phyloP scores from a whole-genome alignment of 768 basidiomycete genomes.

The Cystobasidium tubakii region DNA sequence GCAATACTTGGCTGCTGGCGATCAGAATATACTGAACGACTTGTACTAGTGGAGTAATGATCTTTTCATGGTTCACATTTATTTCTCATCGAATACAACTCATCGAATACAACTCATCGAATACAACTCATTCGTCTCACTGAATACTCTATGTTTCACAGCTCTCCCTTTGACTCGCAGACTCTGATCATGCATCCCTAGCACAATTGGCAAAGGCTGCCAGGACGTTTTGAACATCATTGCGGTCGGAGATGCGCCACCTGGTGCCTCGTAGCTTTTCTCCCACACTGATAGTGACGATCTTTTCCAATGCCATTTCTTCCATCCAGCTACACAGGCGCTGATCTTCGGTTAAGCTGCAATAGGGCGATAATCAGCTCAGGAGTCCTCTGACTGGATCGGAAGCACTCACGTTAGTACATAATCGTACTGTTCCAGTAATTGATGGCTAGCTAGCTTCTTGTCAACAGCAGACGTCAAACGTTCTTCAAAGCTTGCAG shows the following conservation, averaged over 20 bases:
- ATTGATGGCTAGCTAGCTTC: slow-evolving; percentile 8
- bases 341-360: slow-evolving; percentile 28
- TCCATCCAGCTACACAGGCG: slow-evolving; percentile 29
- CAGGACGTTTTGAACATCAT: background rate
- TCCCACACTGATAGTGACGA: slow-evolving; percentile 27
- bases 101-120: too few species aligned
- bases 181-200: too few species aligned
- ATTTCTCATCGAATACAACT: too few species aligned
- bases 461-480: background rate
- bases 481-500: background rate
- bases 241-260: background rate
- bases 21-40: slow-evolving; percentile 4
- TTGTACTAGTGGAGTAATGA: background rate
- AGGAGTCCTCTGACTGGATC: too few species aligned
- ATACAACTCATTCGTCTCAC: too few species aligned
- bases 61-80: too few species aligned
- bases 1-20: background rate
- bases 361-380: background rate
- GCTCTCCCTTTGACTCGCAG: too few species aligned
- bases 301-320: slow-evolving; percentile 30
- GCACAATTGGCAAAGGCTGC: slow-evolving; percentile 11
- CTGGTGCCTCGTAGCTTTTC: slow-evolving; percentile 13
- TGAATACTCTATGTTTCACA: too few species aligned
- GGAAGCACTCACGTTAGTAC: slow-evolving; percentile 28
- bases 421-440: slow-evolving; percentile 24